A percentile compares a stretch with the other conserved stretches of the same genome.
Conservation (phyloP, 2,329 filamentous ascomycete species). For the Phaeosphaeriaceae sp. region DNA sequence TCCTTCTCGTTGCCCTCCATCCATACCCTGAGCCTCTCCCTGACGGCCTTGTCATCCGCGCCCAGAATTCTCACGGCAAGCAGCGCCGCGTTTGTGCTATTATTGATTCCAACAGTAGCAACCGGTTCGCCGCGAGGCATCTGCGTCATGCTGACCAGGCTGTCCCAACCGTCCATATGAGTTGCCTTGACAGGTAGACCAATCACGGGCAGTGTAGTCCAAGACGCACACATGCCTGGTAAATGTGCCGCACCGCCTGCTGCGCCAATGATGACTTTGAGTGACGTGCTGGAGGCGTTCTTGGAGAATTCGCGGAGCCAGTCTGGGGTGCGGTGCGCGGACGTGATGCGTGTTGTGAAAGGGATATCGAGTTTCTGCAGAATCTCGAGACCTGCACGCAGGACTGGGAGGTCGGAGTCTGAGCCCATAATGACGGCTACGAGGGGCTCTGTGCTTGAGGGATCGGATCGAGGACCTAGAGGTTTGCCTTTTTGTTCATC, state of each 20-base stretch:
- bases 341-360: slow-evolving; percentile 77
- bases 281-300: slow-evolving; percentile 42
- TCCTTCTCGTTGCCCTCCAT: slow-evolving; percentile 68
- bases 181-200: slow-evolving; percentile 59
- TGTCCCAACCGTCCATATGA: slow-evolving; percentile 59
- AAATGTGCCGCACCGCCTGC: slow-evolving; percentile 60
- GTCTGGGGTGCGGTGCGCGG: slow-evolving; percentile 65
- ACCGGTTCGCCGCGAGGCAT: slow-evolving; percentile 58
- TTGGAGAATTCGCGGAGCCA: slow-evolving; percentile 56
- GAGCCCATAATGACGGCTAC: slow-evolving; percentile 86
- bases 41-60: slow-evolving; percentile 61
- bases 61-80: slow-evolving; percentile 55
- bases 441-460: slow-evolving; percentile 54
- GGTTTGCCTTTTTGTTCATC: slow-evolving; percentile 60
- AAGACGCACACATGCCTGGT: slow-evolving; percentile 59
- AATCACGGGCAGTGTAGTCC: slow-evolving; percentile 59
- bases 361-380: slow-evolving; percentile 75
- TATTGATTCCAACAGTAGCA: slow-evolving; percentile 55
- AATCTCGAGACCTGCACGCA: slow-evolving; percentile 70
- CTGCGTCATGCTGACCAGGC: slow-evolving; percentile 59
- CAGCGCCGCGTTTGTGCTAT: slow-evolving; percentile 55
- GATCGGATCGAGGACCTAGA: slow-evolving; percentile 22
- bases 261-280: slow-evolving; percentile 58
- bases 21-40: slow-evolving; percentile 66
- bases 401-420: slow-evolving; percentile 75